These are phyloP conservation scores for Lachancea fermentati DNA, from an alignment of 805 yeast genomes.

Conservation along the genomic window DNA sequence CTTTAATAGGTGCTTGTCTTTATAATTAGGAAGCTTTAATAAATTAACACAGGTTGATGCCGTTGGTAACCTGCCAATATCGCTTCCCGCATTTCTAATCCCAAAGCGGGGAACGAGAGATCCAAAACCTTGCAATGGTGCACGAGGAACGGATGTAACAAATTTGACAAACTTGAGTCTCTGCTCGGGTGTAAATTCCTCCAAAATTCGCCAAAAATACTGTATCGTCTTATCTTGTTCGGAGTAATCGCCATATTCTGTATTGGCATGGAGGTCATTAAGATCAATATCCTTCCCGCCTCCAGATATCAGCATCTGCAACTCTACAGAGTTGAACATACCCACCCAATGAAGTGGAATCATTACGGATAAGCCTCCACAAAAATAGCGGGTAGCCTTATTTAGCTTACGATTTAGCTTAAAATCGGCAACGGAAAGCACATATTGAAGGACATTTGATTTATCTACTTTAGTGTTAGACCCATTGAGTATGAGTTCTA, in stretches of 20 bases:
- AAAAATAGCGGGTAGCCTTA: slow-evolving; percentile 58
- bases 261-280: slow-evolving; percentile 57
- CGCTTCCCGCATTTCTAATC: slow-evolving; percentile 59
- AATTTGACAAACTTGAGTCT: slow-evolving; percentile 67
- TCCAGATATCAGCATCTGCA: slow-evolving; percentile 81
- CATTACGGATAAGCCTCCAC: slow-evolving; percentile 59
- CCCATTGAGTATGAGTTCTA: slow-evolving; percentile 63
- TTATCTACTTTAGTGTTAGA: slow-evolving; percentile 48
- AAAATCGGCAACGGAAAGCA: slow-evolving; percentile 72
- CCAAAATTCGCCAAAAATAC: slow-evolving; percentile 70
- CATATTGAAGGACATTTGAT: slow-evolving; percentile 62
- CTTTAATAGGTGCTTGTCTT: slow-evolving; percentile 48
- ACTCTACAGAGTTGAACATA: slow-evolving; percentile 78
- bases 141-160: slow-evolving; percentile 88
- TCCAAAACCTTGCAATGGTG: slow-evolving; percentile 83
- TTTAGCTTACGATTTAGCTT: slow-evolving; percentile 60
- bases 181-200: slow-evolving; percentile 60
- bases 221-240: slow-evolving; percentile 52
- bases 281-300: slow-evolving; percentile 66
- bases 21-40: slow-evolving; percentile 79
- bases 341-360: slow-evolving; percentile 71
- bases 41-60: slow-evolving; percentile 91
- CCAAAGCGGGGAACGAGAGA: slow-evolving; percentile 75
- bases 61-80: slow-evolving; percentile 65
- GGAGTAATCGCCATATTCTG: slow-evolving; percentile 60